Conservation (phyloP, 1,284 basidiomycete genomes). For the Volvariella volvacea region DNA sequence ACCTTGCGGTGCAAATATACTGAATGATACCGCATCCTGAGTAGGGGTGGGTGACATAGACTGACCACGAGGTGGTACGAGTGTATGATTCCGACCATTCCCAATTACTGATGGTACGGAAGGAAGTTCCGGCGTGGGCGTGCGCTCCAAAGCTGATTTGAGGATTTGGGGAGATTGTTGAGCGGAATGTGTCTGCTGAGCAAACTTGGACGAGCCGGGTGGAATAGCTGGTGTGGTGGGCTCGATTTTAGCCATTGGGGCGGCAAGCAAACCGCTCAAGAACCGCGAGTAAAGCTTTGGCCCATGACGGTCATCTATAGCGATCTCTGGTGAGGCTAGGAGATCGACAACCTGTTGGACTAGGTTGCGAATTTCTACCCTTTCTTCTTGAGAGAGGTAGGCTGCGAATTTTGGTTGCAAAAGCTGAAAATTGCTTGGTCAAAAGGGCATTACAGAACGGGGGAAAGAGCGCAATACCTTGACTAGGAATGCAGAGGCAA, state of each 20-base stretch:
- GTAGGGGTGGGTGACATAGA: constrained; percentile 37
- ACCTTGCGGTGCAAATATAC: constrained; percentile 36
- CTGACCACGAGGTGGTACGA: constrained; percentile 23
- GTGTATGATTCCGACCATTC: constrained; percentile 9
- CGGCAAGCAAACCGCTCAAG: constrained; percentile 59
- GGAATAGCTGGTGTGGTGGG: constrained; percentile 19
- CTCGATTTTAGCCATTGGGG: constrained; percentile 41
- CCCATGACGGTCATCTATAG: constrained; percentile 69
- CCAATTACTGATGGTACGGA: constrained; percentile 7
- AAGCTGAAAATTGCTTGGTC: constrained; percentile 34
- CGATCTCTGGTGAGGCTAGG: constrained; percentile 56
- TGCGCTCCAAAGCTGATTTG: constrained; percentile 14
- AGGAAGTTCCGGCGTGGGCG: constrained; percentile 9
- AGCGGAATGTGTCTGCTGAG: background rate
- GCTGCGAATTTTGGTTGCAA: constrained; percentile 65
- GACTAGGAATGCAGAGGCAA: constrained; percentile 75
- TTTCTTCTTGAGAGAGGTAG: constrained; percentile 48
- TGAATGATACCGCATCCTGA: constrained; percentile 38
- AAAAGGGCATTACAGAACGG: background rate
- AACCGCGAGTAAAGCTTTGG: constrained; percentile 72
- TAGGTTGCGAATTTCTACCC: constrained; percentile 50
- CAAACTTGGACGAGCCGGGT: constrained; percentile 5
- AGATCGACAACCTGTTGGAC: constrained; percentile 64
- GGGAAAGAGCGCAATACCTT: constrained; percentile 40
- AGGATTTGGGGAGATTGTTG: constrained; percentile 10